Evolutionary conservation across 352 stramenopile species (phyloP).

Genomic region (Pythium aphanidermatum): DNA sequence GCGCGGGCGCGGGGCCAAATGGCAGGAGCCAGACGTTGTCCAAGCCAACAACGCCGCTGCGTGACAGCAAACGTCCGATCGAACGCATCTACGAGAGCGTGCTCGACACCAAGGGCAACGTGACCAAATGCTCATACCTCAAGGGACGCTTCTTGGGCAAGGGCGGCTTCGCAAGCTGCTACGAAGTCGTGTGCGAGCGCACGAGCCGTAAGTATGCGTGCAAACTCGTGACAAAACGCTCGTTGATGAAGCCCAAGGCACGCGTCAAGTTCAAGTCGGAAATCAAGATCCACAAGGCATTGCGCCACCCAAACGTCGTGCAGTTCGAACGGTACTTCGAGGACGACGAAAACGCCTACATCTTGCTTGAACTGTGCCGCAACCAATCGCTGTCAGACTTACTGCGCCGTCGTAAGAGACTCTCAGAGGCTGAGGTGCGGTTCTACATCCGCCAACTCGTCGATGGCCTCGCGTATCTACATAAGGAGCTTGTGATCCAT

Average conservation of each 20-base stretch:
- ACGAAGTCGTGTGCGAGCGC: slow-evolving; percentile 92
- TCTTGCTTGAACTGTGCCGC: slow-evolving; percentile 95
- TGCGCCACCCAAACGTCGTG: slow-evolving; percentile 94
- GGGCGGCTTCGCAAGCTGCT: slow-evolving; percentile 98
- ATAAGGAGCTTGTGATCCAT: slow-evolving; percentile 94
- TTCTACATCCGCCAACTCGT: slow-evolving; percentile 92
- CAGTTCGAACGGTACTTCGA: slow-evolving; percentile 99
- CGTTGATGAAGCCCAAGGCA: slow-evolving; percentile 94
- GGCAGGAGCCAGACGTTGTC: neutral
- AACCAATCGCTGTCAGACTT: slow-evolving; percentile 97
- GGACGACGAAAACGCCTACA: slow-evolving; percentile 96
- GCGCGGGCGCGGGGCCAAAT: too few relatives aligned
- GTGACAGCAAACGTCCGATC: slow-evolving; percentile 9
- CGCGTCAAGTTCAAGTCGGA: slow-evolving; percentile 95
- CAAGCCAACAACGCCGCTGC: neutral
- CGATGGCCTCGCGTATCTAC: slow-evolving; percentile 93
- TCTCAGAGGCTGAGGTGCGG: slow-evolving; percentile 93
- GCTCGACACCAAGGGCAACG: slow-evolving; percentile 39
- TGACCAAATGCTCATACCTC: slow-evolving; percentile 76
- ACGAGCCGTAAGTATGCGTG: slow-evolving; percentile 92
- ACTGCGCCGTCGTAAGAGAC: slow-evolving; percentile 90
- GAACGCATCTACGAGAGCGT: slow-evolving; percentile 66
- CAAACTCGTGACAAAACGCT: slow-evolving; percentile 98
- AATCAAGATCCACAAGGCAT: slow-evolving; percentile 97
- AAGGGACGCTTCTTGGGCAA: slow-evolving; percentile 95